Evolutionary conservation across 1,284 basidiomycete genomes (phyloP), one percentile per base, ranked within the genome.

Genomic region (Malassezia slooffiae): DNA sequence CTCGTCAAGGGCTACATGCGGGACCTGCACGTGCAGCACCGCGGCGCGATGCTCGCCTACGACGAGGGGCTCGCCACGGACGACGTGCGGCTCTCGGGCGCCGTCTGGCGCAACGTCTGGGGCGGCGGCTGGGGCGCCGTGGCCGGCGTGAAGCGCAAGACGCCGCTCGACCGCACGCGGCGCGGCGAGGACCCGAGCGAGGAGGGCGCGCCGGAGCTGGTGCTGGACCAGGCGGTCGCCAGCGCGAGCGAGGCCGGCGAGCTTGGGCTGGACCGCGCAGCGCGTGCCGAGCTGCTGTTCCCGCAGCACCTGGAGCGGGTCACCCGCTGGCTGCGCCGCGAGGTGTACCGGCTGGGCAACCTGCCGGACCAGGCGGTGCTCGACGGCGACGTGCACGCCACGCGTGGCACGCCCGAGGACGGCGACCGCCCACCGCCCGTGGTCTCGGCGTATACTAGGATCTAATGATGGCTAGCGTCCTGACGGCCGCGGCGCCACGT

Each of bases 51-150:
- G 4, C 74, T 90, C 48, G 77, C 82, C 1, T 78, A 90, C 53
- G 90, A 96, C 70, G 76, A 87, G 36, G 85, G 79, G 1, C 75
- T 91, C 27, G 77, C 44, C 1, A 52, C 54, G 1, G 57, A 52
- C 13, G 63, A 68, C 39, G 53, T 55, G 0, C 44, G 49, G 11
- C 41, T 97, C 65, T 88, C 88, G 0, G 81, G 75, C 20, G 85
- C 85, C 4, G 72, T 91, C 1, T 97, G 91, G 91, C 76, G 91
- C 23, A 96, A 96, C 70, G 70, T 95, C 33, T 82, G 95, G 59
- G 72, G 72, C 22, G 71, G 64, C 5, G 72, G 70, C 13, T 73
- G 72, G 72, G 72, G 70, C 8, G 57, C 53, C 26, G 67, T 73
- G 20, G 72, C 66, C 2, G 72, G 72, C 12, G 70, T 74, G n/a